A percentile compares a stretch with the other conserved stretches of the same genome.
phyloP scores from a whole-genome alignment of 2,329 filamentous ascomycete genomes.

The Paraphoma chrysanthemicola region DNA sequence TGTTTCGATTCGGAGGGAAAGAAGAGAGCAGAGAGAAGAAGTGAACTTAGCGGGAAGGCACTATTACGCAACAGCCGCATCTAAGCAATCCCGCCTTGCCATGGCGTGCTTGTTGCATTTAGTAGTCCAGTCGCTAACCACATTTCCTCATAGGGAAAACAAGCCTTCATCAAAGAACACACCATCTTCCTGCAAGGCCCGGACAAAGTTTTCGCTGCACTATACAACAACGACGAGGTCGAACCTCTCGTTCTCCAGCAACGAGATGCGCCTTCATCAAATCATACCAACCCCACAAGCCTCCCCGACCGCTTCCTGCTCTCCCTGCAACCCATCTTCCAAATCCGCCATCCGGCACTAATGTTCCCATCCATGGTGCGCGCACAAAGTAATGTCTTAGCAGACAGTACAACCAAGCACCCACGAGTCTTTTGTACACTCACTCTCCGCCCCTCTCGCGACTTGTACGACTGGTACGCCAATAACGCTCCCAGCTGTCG shows the following conservation, averaged over 20 bases:
- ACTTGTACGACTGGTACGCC: slow-evolving; percentile 20
- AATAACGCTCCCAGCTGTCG: not conserved
- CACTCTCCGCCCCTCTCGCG: slow-evolving; percentile 2
- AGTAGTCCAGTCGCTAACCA: slow-evolving; percentile 3
- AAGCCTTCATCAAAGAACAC: slow-evolving; percentile 23
- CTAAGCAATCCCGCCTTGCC: slow-evolving; percentile 2
- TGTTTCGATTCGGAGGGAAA: not conserved
- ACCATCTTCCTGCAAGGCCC: slow-evolving; percentile 8
- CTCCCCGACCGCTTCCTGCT: slow-evolving; percentile 20
- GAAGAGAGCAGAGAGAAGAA: not conserved
- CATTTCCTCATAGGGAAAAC: slow-evolving; percentile 8
- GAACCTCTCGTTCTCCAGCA: slow-evolving; percentile 4
- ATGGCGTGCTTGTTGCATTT: slow-evolving; percentile 13
- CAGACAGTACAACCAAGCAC: not conserved
- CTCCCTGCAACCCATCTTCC: slow-evolving; percentile 19
- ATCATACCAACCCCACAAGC: slow-evolving; percentile 18
- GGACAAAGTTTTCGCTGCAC: slow-evolving; percentile 11
- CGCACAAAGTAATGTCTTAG: slow-evolving; percentile 2
- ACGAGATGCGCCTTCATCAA: slow-evolving; percentile 4
- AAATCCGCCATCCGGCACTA: slow-evolving; percentile 20
- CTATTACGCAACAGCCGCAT: not conserved
- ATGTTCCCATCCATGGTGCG: slow-evolving; percentile 25
- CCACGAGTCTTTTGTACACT: not conserved
- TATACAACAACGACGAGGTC: slow-evolving; percentile 5
- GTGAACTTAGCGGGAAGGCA: not conserved